Base-by-base conservation (phyloP, 805 yeast genomes). In the Candida peoriensis region DNA sequence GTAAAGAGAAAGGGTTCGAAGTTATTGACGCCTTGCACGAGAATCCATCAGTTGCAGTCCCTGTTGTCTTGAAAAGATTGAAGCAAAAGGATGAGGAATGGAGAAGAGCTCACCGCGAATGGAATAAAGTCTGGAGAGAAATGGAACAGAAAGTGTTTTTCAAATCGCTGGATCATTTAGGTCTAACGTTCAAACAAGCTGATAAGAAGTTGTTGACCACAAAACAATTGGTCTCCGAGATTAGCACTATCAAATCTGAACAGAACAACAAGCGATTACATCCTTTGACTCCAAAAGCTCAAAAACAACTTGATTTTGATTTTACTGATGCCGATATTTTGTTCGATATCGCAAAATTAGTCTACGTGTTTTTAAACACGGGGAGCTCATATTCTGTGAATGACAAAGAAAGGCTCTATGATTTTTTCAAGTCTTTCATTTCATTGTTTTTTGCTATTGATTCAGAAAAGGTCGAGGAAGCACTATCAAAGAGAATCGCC, bases 61-160 rank as follows among this genome's bases (percentile, higher is more conserved):
- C 98, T 2, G 79, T 93, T 39, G 94, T 93, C 11, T 68, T 93
- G 58, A 85, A 81, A 48, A 77, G 99, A 54, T 73, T 93, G 56
- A 93, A 93, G 61, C 97, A 93, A 61, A 93, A 93, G 61, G 97
- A 93, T 57, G 97, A 93, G 61, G 98, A 93, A 61, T 93, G 99
- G 99, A 84, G 87, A 60, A 76, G 96, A 43, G 89, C 96, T 2
- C 98, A 90, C 52, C 77, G 97, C 50, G 97, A 93, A 58, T 93
- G 98, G 97, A 90, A 90, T 62, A 90, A 90, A 57, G 95, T 88
- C 11, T 93, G 99, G 99, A 78, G 99, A 55, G 97, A 90, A 61
- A 78, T 94, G 63, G 98, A 93, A 60, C 96, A 89, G 54, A 89
- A 87, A 52, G 95, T 88, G 0, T 89, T 84, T 58, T 86, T 78